Evolutionary conservation across 805 yeast genomes (phyloP).

Genomic region (Kuraishia cidri): DNA sequence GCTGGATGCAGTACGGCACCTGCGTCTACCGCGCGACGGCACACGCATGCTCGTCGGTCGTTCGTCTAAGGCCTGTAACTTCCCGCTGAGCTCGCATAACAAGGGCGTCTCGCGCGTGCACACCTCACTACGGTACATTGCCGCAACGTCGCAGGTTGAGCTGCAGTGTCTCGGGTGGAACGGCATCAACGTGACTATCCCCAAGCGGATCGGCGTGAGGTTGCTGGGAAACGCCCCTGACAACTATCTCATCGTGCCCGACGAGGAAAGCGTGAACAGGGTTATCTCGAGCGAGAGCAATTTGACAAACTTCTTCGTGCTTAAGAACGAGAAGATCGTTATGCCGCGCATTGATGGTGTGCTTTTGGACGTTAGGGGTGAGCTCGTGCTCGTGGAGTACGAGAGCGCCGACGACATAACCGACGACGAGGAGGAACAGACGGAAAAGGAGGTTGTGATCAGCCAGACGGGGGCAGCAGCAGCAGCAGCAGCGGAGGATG

Average conservation of each 20-base stretch:
- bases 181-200: constrained; percentile 64
- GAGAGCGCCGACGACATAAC: constrained; percentile 3
- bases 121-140: constrained; percentile 36
- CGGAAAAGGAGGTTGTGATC: too few species aligned
- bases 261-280: constrained; percentile 8
- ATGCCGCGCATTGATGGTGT: constrained; percentile 59
- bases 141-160: constrained; percentile 28
- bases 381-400: constrained; percentile 21
- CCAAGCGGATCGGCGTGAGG: constrained; percentile 30
- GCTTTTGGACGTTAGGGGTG: constrained; percentile 65
- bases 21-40: constrained; percentile 31
- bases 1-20: constrained; percentile 22
- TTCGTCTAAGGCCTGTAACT: constrained; percentile 53
- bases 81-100: constrained; percentile 31
- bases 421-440: too few species aligned
- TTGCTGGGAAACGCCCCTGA: constrained; percentile 8
- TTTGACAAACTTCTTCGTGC: constrained; percentile 46
- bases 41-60: constrained; percentile 48
- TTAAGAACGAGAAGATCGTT: constrained; percentile 52
- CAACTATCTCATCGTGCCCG: constrained; percentile 3
- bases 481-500: not conserved
- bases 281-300: constrained; percentile 30
- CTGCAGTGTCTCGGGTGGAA: constrained; percentile 77
- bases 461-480: not conserved
- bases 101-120: constrained; percentile 65